Evolutionary conservation across 306 rosid species (phyloP).

Genomic region (Malus fusca): DNA sequence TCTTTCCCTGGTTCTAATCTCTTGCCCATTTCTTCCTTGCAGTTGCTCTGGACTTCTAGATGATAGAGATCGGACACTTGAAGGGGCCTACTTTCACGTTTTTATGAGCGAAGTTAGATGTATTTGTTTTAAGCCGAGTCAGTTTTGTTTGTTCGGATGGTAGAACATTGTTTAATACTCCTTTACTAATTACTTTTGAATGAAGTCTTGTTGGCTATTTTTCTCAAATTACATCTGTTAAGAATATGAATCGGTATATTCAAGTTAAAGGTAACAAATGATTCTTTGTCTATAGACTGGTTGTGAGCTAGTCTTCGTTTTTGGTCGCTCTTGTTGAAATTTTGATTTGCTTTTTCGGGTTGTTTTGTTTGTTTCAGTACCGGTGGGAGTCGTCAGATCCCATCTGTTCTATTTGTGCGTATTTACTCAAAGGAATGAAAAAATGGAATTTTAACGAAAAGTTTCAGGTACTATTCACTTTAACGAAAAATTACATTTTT

Average conservation of each 20-base stretch:
- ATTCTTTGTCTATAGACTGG: not conserved
- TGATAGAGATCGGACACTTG: not conserved
- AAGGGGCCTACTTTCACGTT: not conserved
- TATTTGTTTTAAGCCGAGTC: conserved; percentile 2
- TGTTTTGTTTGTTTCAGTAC: not conserved
- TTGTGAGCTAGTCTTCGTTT: not conserved
- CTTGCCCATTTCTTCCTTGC: conserved; percentile 4
- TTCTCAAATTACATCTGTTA: not conserved
- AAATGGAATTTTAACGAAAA: too few species aligned
- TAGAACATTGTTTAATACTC: conserved; percentile 6
- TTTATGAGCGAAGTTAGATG: conserved; percentile 13
- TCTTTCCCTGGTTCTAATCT: not conserved
- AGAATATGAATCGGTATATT: not conserved
- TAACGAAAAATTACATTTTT: too few species aligned
- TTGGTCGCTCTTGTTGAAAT: not conserved
- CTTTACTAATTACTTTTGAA: not conserved
- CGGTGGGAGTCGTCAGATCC: not conserved
- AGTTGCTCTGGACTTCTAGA: conserved; percentile 1
- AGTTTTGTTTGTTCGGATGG: conserved; percentile 24
- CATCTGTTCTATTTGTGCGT: not conserved
- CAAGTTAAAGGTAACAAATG: not conserved
- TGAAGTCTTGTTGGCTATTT: not conserved
- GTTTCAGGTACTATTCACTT: too few species aligned
- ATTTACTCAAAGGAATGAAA: not conserved
- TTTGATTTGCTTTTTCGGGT: not conserved